Percentiles rank a stretch among this genome's conserved stretches.
phyloP scores from a whole-genome alignment of 2,329 filamentous ascomycete genomes.

The Apiospora saccharicola region DNA sequence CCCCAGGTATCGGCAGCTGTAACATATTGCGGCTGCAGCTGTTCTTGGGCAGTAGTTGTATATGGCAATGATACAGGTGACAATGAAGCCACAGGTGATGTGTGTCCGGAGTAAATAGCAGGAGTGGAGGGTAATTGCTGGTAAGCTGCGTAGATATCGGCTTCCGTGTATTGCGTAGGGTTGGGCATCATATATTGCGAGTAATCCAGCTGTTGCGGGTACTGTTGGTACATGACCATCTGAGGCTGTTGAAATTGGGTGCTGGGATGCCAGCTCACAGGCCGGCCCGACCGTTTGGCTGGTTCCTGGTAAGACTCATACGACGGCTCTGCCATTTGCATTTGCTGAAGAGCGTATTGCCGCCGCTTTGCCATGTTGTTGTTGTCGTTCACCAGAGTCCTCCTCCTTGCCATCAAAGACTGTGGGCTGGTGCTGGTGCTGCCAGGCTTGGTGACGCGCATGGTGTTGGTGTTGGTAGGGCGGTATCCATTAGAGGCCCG shows the following conservation, averaged over 20 bases:
- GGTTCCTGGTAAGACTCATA: constrained; percentile 42
- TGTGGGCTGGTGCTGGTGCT: constrained; percentile 76
- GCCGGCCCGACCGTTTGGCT: constrained; percentile 57
- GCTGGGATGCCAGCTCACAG: constrained; percentile 79
- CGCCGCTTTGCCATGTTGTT: constrained; percentile 52
- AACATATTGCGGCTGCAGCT: constrained; percentile 49
- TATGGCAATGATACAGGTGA: constrained; percentile 62
- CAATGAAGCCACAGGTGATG: constrained; percentile 62
- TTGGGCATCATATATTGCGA: constrained; percentile 50
- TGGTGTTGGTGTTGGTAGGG: constrained; percentile 49
- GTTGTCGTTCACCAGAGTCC: constrained; percentile 62
- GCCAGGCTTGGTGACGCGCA: constrained; percentile 70
- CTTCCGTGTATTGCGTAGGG: constrained; percentile 48
- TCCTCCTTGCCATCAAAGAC: constrained; percentile 59
- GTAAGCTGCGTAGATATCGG: constrained; percentile 50
- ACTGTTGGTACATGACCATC: constrained; percentile 44
- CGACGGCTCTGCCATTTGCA: constrained; percentile 37
- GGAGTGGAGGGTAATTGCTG: constrained; percentile 60
- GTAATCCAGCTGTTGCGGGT: constrained; percentile 43
- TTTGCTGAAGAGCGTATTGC: constrained; percentile 54
- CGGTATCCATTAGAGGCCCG: constrained; percentile 59
- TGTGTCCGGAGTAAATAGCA: constrained; percentile 63
- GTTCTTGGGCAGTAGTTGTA: constrained; percentile 39
- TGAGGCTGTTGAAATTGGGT: constrained; percentile 55
- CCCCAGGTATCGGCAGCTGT: constrained; percentile 48